Conservation (phyloP, 2,329 filamentous ascomycete genomes). For the Thelonectria blattea region DNA sequence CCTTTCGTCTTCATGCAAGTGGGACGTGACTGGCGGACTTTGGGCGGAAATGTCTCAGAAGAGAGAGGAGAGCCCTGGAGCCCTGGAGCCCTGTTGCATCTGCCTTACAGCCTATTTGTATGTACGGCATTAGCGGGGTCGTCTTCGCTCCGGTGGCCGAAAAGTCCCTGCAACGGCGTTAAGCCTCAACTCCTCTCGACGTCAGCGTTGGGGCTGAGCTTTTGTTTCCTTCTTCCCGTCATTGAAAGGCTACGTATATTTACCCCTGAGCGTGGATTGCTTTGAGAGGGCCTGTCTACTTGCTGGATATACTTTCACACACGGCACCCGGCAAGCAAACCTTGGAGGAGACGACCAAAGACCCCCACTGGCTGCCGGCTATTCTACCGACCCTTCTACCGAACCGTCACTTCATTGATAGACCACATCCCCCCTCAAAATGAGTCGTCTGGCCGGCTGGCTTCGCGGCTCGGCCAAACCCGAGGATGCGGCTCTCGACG, state of each 20-base stretch:
- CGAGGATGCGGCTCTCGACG: slow-evolving; percentile 42
- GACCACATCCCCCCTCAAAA: no score
- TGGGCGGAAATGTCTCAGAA: not conserved
- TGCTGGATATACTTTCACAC: not conserved
- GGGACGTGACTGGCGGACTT: not conserved
- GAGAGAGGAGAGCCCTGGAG: not conserved
- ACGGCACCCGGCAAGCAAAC: no score
- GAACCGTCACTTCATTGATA: no score
- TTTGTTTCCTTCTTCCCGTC: not conserved
- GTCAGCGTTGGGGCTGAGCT: slow-evolving; percentile 20
- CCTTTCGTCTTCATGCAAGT: not conserved
- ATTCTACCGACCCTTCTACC: no score
- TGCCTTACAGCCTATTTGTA: not conserved
- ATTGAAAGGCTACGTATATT: not conserved
- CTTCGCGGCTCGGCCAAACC: slow-evolving; percentile 52
- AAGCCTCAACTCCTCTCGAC: slow-evolving; percentile 11
- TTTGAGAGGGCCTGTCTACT: not conserved
- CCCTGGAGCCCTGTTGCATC: not conserved
- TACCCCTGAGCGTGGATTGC: not conserved
- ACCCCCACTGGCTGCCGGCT: no score
- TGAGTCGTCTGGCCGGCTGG: slow-evolving; percentile 59
- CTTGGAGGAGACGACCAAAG: not conserved
- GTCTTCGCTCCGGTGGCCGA: not conserved
- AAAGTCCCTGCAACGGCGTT: slow-evolving; percentile 6
- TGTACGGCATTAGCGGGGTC: not conserved